phyloP scores from a whole-genome alignment of 768 basidiomycete species.

The Strobilomyces confusus region DNA sequence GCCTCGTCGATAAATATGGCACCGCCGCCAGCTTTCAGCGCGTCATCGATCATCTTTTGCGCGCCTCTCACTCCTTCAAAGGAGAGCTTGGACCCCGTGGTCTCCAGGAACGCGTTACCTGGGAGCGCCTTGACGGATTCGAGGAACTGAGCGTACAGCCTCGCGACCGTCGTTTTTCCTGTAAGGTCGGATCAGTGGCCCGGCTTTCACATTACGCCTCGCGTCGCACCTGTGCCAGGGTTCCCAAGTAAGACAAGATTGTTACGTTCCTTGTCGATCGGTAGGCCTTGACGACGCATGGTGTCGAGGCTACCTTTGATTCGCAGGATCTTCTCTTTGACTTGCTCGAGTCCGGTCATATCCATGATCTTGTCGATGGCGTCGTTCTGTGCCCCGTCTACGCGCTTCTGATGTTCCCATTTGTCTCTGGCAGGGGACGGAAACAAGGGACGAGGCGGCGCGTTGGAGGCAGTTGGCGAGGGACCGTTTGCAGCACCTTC shows the following conservation, averaged over 20 bases:
- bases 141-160: constrained; percentile 60
- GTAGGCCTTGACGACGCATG: constrained; percentile 44
- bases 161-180: constrained; percentile 33
- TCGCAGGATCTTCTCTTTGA: constrained; percentile 52
- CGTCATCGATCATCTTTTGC: constrained; percentile 36
- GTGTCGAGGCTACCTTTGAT: constrained; percentile 54
- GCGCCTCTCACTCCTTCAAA: constrained; percentile 47
- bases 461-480: neutral
- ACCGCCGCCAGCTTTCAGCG: constrained; percentile 55
- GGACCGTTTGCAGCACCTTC: neutral
- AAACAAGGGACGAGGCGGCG: constrained; percentile 5
- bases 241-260: constrained; percentile 63
- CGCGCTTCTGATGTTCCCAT: constrained; percentile 35
- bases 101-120: constrained; percentile 53
- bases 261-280: constrained; percentile 52
- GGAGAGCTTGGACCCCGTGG: constrained; percentile 56
- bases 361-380: constrained; percentile 63
- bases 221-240: constrained; percentile 54
- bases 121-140: constrained; percentile 52
- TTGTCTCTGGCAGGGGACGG: constrained; percentile 12
- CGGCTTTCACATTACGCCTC: too few species aligned
- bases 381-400: constrained; percentile 48
- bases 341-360: constrained; percentile 62
- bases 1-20: constrained; percentile 70
- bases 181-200: too few species aligned